Percentiles rank a stretch among this genome's conserved stretches.
phyloP scores from a whole-genome alignment of 306 rosid species.

The Prunus mira region DNA sequence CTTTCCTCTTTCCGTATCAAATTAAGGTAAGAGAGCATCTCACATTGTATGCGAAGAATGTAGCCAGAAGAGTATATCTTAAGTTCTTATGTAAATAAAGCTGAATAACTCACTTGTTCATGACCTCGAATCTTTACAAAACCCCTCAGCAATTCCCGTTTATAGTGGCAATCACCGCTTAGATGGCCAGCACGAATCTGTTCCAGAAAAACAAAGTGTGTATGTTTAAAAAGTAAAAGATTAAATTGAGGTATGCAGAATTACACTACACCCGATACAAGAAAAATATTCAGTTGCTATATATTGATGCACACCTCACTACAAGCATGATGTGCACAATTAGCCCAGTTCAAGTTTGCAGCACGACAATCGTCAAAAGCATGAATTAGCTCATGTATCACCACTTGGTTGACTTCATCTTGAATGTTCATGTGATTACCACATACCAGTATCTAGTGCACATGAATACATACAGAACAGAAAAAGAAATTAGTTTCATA shows the following conservation, averaged over 20 bases:
- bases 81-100: not conserved
- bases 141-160: constrained; percentile 74
- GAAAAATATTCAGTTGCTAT: not conserved
- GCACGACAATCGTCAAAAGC: constrained; percentile 85
- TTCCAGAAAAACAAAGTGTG: not conserved
- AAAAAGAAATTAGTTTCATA: constrained; percentile 2
- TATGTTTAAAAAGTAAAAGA: not conserved
- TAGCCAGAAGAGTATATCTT: not conserved
- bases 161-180: constrained; percentile 93
- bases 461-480: constrained; percentile 14
- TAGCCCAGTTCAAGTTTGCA: constrained; percentile 70
- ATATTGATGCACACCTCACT: constrained; percentile 54
- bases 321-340: constrained; percentile 96
- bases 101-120: constrained; percentile 53
- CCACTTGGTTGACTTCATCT: constrained; percentile 78
- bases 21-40: not conserved
- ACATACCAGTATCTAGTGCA: constrained; percentile 65
- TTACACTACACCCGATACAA: constrained; percentile 3
- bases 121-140: constrained; percentile 63
- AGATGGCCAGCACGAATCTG: constrained; percentile 92
- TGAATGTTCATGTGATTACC: constrained; percentile 52
- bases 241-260: not conserved
- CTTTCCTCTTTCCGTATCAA: not conserved
- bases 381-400: constrained; percentile 86
- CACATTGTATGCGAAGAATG: not conserved